Evolutionary conservation across 768 basidiomycete genomes (phyloP), one percentile per base, ranked within the genome.

Genomic region (Leccinum variicolor): DNA sequence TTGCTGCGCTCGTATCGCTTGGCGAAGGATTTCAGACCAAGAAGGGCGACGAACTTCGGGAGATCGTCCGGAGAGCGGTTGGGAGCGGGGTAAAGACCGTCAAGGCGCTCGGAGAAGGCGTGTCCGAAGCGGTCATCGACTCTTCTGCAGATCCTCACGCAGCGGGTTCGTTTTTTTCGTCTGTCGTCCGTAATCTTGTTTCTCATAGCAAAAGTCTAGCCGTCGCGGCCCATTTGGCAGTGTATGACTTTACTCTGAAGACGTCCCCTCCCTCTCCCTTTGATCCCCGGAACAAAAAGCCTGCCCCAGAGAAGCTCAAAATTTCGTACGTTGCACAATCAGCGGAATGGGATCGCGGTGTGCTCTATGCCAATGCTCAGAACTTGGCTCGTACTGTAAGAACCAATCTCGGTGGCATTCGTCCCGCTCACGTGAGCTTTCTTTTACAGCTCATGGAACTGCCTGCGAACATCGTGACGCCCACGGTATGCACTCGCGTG

Each of bases 401-500:
- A 51, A 48, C 48, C 47, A 28, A 2, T 17, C 41, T 14, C 34
- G 26, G 15, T 46, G 21, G 15, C 39, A 13, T 28, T 25, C 4
- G 3, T 19, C 28, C 6, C 2, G 7, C 49, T 53, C 23, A 53
- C 49, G 23, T 34, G n/a, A 51, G 23, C 34, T 41, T 43, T 57
- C 34, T 41, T 41, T 41, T n/a, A 28, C 47, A 92, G 88, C 78
- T 94, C 49, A 87, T 84, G 84, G 93, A 94, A 72, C 74, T 90
- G 6, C 93, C 93, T 52, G 92, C 84, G 1, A 94, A 94, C 70
- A 83, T 93, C 71, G 76, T 92, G 77, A 93, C 91, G 2, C 92
- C 92, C 9, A 91, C 90, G 14, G 87, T 87, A 64, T 46, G 79
- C 69, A 52, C 23, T 1, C 3, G 14, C 43, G 15, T 53, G 15